Base-by-base conservation (phyloP, 2,329 filamentous ascomycete genomes). In the Domatiomyces globalis region DNA sequence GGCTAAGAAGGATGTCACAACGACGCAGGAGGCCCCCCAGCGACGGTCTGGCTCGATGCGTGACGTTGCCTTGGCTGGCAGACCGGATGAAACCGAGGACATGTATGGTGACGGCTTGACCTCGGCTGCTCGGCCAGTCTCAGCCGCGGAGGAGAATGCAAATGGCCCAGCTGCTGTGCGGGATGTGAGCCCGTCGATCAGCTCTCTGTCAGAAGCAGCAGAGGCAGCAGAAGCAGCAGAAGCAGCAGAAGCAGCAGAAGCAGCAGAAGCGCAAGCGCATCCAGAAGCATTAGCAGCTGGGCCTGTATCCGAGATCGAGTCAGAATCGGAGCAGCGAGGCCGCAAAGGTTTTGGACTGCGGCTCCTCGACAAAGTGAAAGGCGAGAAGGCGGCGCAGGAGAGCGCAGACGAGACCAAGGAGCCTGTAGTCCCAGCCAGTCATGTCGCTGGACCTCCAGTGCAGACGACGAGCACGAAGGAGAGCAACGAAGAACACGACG, bases 1-100 rank as follows among this genome's bases (percentile, higher is more conserved):
- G 8, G 36, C 43, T 15, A 12, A 39, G 33, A 15, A 39, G 12
- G 27, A 25, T 1, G 25, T 19, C 9, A 15, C 20, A 2, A 47
- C 7, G 8, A 29, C 17, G 22, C 17, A 22, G 19, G 55, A 54
- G 18, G 49, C 55, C 27, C 55, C 53, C 17, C 51, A 45, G 12
- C 51, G 50, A 7, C 39, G 48, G 17, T 53, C 54, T 3, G 56
- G 56, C 27, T 62, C 60, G 8, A 55, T 60, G 29, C 58, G 60
- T 10, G 60, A 62, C 47, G 57, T 62, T 39, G 60, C 60, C 5
- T 52, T 62, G 17, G 60, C 58, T 25, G 60, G 59, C 43, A 48
- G 56, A 22, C 52, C 53, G 27, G 54, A 55, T 15, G 60, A 61
- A 50, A 54, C 54, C 5, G 54, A 59, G 36, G 60, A 61, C 46